phyloP scores from a whole-genome alignment of 192 early-diverging fungal species.

The Haplosporangium gracile region DNA sequence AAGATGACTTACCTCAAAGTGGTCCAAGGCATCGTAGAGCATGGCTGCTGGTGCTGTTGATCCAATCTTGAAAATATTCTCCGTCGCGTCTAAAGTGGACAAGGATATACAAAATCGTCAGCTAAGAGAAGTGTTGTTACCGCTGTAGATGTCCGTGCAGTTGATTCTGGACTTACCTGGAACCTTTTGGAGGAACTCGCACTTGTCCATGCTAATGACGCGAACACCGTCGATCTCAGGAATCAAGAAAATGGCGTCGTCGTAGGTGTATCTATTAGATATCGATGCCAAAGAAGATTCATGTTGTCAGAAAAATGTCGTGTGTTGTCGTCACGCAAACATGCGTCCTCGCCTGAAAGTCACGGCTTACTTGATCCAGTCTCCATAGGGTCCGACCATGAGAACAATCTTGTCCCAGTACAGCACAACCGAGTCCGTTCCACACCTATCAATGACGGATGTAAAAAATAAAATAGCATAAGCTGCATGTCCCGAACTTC shows the following conservation, averaged over 20 bases:
- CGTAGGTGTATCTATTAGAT: slow-evolving; percentile 68
- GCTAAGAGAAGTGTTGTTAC: background rate
- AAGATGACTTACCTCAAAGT: slow-evolving; percentile 61
- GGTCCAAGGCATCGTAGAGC: slow-evolving; percentile 86
- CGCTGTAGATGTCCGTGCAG: background rate
- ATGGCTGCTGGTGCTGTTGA: slow-evolving; percentile 95
- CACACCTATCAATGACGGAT: slow-evolving; percentile 76
- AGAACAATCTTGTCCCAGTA: slow-evolving; percentile 88
- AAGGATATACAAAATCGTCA: background rate
- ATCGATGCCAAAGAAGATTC: slow-evolving; percentile 19
- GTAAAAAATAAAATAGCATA: background rate
- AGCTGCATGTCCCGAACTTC: background rate
- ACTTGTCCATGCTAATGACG: slow-evolving; percentile 85
- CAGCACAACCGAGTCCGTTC: slow-evolving; percentile 91
- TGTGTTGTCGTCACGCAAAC: background rate
- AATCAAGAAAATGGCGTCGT: slow-evolving; percentile 84
- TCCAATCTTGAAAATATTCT: slow-evolving; percentile 93
- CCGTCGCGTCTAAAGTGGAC: slow-evolving; percentile 68
- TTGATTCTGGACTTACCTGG: slow-evolving; percentile 64
- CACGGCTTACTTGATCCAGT: slow-evolving; percentile 77
- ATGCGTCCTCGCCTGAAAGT: background rate
- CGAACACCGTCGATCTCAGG: slow-evolving; percentile 95
- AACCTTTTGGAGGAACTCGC: slow-evolving; percentile 91
- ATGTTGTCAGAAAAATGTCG: background rate
- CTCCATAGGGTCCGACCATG: slow-evolving; percentile 95